These are phyloP conservation scores for Xylariales sp. DNA, from an alignment of 2,329 filamentous ascomycete species.

Conservation along the genomic window DNA sequence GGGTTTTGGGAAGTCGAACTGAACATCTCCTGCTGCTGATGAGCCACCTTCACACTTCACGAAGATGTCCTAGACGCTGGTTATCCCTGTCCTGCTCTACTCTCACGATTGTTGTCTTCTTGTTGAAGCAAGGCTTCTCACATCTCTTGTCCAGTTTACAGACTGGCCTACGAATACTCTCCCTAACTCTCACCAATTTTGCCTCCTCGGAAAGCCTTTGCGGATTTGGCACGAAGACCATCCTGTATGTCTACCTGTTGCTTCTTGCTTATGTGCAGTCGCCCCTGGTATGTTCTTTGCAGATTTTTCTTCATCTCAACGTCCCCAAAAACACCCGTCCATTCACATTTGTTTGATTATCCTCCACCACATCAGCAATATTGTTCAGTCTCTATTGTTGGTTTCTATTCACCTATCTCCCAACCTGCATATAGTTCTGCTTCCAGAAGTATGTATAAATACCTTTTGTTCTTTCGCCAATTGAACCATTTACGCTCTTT, in stretches of 20 bases:
- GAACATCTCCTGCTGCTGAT: no score
- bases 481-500: background rate
- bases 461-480: background rate
- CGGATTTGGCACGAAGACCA: slow-evolving; percentile 19
- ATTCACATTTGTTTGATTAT: no score
- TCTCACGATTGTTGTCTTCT: background rate
- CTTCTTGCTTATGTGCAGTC: slow-evolving; percentile 22
- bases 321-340: no score
- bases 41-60: no score
- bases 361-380: background rate
- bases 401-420: no score
- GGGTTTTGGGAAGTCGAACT: no score
- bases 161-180: background rate
- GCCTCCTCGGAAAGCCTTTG: slow-evolving; percentile 15
- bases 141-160: no score
- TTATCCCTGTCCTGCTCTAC: background rate
- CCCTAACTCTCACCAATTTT: slow-evolving; percentile 11
- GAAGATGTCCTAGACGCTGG: background rate
- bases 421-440: no score
- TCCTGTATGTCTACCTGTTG: slow-evolving; percentile 36
- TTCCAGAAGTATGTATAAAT: no score
- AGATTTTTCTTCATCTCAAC: no score
- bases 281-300: slow-evolving; percentile 16
- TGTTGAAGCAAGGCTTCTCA: no score
- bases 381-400: no score